These are phyloP conservation scores for Sarcodon aspratus DNA, from an alignment of 768 basidiomycete genomes.

Conservation along the genomic window DNA sequence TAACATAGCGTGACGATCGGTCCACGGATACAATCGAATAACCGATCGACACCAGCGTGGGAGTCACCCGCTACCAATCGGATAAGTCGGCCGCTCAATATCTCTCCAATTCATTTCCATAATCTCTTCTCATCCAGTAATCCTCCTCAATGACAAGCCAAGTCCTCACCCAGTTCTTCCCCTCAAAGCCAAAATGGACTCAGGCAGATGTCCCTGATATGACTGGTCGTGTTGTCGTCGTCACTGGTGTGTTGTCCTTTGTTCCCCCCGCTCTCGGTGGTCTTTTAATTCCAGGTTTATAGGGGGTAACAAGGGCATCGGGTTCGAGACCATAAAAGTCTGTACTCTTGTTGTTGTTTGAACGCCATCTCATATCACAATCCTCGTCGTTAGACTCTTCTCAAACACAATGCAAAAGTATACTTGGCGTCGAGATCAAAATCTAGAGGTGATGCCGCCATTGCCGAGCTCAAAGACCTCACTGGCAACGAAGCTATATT, in stretches of 20 bases:
- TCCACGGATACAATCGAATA: too few relatives aligned
- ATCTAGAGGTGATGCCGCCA: constrained; percentile 35
- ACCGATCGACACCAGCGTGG: too few relatives aligned
- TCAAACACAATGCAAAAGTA: constrained; percentile 52
- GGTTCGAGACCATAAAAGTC: constrained; percentile 49
- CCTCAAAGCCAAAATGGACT: constrained; percentile 33
- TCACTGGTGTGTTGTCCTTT: constrained; percentile 15
- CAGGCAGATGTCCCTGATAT: constrained; percentile 35
- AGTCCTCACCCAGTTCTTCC: constrained; percentile 12
- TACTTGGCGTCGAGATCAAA: constrained; percentile 44
- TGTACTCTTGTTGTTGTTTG: too few relatives aligned
- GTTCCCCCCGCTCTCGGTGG: too few relatives aligned
- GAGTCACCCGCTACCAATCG: too few relatives aligned
- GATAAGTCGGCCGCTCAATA: too few relatives aligned
- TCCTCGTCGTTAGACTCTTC: constrained; percentile 26
- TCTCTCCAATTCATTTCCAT: too few relatives aligned
- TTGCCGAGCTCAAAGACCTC: constrained; percentile 34
- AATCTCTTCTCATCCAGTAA: too few relatives aligned
- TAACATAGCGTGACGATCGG: too few relatives aligned
- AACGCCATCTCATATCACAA: background rate
- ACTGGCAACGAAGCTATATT: constrained; percentile 17
- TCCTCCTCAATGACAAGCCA: too few relatives aligned
- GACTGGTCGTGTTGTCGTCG: constrained; percentile 22
- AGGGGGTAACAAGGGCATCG: constrained; percentile 35
- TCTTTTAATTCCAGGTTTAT: constrained; percentile 15